Conservation (phyloP, 1,284 basidiomycete genomes). For the Fomitopsis pinicola region DNA sequence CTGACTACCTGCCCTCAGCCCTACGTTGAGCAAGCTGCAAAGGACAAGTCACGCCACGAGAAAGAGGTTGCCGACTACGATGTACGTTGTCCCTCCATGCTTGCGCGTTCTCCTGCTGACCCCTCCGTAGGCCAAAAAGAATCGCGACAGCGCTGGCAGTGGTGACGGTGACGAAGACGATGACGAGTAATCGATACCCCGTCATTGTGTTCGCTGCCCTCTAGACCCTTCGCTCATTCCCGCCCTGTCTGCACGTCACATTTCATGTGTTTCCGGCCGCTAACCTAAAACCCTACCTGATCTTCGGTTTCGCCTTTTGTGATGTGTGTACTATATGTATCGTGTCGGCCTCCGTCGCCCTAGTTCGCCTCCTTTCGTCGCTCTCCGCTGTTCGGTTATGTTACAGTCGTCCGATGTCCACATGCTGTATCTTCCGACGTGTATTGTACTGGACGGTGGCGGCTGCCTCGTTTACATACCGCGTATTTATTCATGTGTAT, state of each 20-base stretch:
- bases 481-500: conserved; percentile 2
- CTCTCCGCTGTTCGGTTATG: conserved; percentile 13
- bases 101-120: conserved; percentile 4
- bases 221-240: conserved; percentile 8
- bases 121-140: conserved; percentile 42
- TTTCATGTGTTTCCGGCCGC: background rate
- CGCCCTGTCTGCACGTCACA: conserved; percentile 11
- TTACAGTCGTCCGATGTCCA: conserved; percentile 10
- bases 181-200: background rate
- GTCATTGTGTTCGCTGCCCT: background rate
- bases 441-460: conserved; percentile 26
- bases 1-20: conserved; percentile 49
- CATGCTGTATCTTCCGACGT: conserved; percentile 23
- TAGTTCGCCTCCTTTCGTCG: conserved; percentile 3
- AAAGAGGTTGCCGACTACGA: conserved; percentile 77
- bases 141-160: conserved; percentile 36
- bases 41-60: conserved; percentile 84
- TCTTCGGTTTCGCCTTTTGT: background rate
- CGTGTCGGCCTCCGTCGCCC: background rate
- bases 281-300: background rate
- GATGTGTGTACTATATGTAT: conserved; percentile 9
- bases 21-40: conserved; percentile 83
- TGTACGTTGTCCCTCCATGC: conserved; percentile 33
- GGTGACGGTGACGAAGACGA: conserved; percentile 54
- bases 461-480: conserved; percentile 3